phyloP scores from a whole-genome alignment of 345 rosid species.

The Salix udensis region DNA sequence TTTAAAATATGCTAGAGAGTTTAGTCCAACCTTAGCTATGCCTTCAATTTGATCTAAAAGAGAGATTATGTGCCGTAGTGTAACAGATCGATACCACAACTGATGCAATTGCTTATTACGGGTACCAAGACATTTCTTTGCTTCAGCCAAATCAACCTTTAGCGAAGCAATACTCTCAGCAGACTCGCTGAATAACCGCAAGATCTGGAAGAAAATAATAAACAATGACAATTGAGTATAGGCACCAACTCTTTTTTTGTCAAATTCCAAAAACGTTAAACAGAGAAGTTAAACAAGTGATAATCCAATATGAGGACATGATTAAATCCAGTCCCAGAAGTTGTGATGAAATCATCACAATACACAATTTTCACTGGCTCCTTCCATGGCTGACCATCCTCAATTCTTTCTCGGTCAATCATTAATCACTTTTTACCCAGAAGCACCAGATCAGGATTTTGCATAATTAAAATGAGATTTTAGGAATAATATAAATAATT shows the following conservation, averaged over 20 bases:
- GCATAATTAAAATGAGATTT: neutral
- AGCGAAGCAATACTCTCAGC: constrained; percentile 62
- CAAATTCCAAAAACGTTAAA: neutral
- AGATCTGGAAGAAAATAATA: constrained; percentile 52
- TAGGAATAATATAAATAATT: neutral
- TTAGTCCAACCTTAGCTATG: constrained; percentile 80
- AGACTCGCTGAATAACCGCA: constrained; percentile 93
- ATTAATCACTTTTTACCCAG: neutral
- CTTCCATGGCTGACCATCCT: neutral
- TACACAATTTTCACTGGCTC: neutral
- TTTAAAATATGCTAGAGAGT: neutral
- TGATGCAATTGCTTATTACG: constrained; percentile 97
- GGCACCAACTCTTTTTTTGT: constrained; percentile 8
- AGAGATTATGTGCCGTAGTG: constrained; percentile 90
- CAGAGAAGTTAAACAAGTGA: neutral
- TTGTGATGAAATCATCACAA: neutral
- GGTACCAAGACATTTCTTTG: constrained; percentile 75
- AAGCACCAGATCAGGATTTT: neutral
- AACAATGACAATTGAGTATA: neutral
- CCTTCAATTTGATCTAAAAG: constrained; percentile 95
- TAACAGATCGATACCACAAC: constrained; percentile 98
- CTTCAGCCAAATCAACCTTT: constrained; percentile 87
- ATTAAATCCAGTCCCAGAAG: neutral
- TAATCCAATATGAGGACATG: neutral
- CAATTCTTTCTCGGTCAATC: neutral